These are phyloP conservation scores for Chrysochromulina parva DNA, from an alignment of 78 protist genomes.

Conservation along the genomic window DNA sequence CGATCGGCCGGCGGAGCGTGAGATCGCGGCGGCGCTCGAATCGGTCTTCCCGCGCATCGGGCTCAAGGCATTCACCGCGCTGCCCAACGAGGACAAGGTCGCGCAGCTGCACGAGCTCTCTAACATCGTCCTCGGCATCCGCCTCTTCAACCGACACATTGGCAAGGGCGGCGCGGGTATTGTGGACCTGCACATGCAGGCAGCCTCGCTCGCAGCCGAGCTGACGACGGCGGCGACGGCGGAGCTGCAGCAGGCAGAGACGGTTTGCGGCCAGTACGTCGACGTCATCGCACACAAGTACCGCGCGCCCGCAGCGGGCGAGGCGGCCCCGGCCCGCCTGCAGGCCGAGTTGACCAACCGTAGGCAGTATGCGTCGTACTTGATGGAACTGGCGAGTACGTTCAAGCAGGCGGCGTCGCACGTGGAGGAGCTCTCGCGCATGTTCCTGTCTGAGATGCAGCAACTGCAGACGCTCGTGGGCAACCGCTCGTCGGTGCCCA, in stretches of 20 bases:
- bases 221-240: no score
- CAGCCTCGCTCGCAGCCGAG: not conserved
- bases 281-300: not conserved
- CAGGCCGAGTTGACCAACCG: not conserved
- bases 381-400: not conserved
- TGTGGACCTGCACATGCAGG: not conserved
- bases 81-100: not conserved
- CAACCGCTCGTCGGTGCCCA: not conserved
- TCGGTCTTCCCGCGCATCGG: conserved; percentile 26
- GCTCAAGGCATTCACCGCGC: conserved; percentile 1
- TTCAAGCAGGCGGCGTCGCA: not conserved
- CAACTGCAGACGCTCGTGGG: not conserved
- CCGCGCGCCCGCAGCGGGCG: no score
- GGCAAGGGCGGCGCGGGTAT: conserved; percentile 32
- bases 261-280: not conserved
- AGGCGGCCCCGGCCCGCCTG: not conserved
- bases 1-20: conserved; percentile 17
- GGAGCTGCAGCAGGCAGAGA: not conserved
- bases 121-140: conserved; percentile 34
- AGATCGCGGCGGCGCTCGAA: conserved; percentile 28
- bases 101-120: conserved; percentile 12
- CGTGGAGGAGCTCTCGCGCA: not conserved
- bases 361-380: not conserved
- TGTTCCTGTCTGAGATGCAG: not conserved
- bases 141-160: conserved; percentile 22